phyloP scores from a whole-genome alignment of 1,284 basidiomycete genomes.

The Coniferiporia weirii region DNA sequence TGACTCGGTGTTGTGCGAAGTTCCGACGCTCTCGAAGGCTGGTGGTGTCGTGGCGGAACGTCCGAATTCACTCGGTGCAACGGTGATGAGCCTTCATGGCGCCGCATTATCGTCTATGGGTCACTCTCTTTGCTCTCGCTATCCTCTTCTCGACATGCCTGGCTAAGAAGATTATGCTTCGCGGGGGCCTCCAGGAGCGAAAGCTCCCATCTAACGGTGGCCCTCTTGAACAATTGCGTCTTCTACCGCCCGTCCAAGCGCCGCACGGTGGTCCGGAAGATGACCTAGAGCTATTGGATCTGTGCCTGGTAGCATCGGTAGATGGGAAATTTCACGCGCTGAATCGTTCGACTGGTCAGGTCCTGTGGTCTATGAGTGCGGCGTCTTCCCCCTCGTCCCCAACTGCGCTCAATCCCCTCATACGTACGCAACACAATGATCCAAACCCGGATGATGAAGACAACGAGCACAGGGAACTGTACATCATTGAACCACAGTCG shows the following conservation, averaged over 20 bases:
- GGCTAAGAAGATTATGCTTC: slow-evolving; percentile 8
- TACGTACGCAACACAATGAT: slow-evolving; percentile 59
- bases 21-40: neutral
- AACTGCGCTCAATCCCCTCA: slow-evolving; percentile 58
- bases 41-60: neutral
- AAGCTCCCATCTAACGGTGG: neutral
- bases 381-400: slow-evolving; percentile 41
- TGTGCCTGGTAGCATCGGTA: slow-evolving; percentile 81
- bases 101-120: slow-evolving; percentile 9
- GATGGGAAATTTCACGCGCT: slow-evolving; percentile 88
- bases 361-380: slow-evolving; percentile 78
- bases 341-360: slow-evolving; percentile 71
- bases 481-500: slow-evolving; percentile 87
- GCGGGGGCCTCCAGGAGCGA: slow-evolving; percentile 10
- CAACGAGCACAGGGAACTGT: slow-evolving; percentile 61
- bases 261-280: slow-evolving; percentile 23
- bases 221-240: slow-evolving; percentile 14
- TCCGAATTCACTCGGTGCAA: neutral
- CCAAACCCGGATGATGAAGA: slow-evolving; percentile 55
- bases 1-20: neutral
- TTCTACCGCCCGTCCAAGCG: slow-evolving; percentile 20
- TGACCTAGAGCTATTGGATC: slow-evolving; percentile 62
- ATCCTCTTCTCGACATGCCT: slow-evolving; percentile 10
- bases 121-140: neutral
- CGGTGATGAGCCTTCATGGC: slow-evolving; percentile 9